phyloP scores from a whole-genome alignment of 306 rosid genomes.

The Sechiopsis laciniata region DNA sequence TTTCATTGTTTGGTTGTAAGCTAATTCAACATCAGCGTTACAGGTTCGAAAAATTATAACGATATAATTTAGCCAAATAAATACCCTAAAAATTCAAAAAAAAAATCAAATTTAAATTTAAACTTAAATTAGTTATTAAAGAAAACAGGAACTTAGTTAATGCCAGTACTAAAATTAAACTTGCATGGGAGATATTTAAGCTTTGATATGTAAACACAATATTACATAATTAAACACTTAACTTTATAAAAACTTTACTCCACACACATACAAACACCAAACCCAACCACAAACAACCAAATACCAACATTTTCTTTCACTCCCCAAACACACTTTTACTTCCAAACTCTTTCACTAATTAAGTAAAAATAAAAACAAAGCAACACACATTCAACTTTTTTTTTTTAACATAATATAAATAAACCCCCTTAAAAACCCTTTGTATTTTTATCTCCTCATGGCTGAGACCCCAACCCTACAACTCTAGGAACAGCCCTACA shows the following conservation, averaged over 20 bases:
- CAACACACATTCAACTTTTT: not conserved
- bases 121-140: too few species aligned
- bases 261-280: not conserved
- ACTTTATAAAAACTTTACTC: not conserved
- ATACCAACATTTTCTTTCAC: not conserved
- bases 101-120: too few species aligned
- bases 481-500: constrained; percentile 54
- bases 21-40: too few species aligned
- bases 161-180: not conserved
- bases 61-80: too few species aligned
- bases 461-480: not conserved
- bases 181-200: not conserved
- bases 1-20: too few species aligned
- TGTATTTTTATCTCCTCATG: not conserved
- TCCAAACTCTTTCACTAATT: not conserved
- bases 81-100: too few species aligned
- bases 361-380: not conserved
- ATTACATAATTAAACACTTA: not conserved
- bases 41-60: too few species aligned
- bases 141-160: too few species aligned
- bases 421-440: not conserved
- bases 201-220: not conserved
- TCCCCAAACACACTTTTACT: not conserved
- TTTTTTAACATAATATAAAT: not conserved
- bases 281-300: not conserved